A percentile compares a stretch with the other conserved stretches of the same genome.
Conservation (phyloP, 1,284 basidiomycete species). For the Mycena sp. region DNA sequence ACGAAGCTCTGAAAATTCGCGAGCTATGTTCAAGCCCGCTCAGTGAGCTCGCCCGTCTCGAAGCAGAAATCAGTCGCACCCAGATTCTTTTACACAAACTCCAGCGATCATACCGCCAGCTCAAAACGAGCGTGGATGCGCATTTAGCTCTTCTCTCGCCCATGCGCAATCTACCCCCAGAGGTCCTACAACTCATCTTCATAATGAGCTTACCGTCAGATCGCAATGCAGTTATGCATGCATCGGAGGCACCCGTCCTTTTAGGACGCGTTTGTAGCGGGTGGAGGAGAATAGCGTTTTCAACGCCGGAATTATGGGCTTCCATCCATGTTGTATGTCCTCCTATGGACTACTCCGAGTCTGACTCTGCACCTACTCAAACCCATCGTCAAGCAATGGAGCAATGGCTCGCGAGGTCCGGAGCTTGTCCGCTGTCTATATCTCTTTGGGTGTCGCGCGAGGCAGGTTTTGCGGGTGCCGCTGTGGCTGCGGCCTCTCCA, state of each 20-base stretch:
- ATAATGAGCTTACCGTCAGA: slow-evolving; percentile 22
- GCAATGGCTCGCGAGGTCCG: slow-evolving; percentile 13
- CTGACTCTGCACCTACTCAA: not conserved
- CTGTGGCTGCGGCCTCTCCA: slow-evolving; percentile 9
- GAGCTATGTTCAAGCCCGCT: slow-evolving; percentile 10
- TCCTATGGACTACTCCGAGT: slow-evolving; percentile 11
- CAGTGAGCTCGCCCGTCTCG: slow-evolving; percentile 11
- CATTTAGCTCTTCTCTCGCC: slow-evolving; percentile 18
- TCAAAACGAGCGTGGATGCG: slow-evolving; percentile 11
- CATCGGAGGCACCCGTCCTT: slow-evolving; percentile 27
- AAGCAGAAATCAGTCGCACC: slow-evolving; percentile 8
- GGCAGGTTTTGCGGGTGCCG: slow-evolving; percentile 12
- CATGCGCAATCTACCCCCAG: slow-evolving; percentile 24
- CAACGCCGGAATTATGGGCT: slow-evolving; percentile 18
- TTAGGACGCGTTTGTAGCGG: slow-evolving; percentile 28
- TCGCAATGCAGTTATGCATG: slow-evolving; percentile 30
- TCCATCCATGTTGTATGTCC: slow-evolving; percentile 21
- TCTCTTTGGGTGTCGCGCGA: slow-evolving; percentile 22
- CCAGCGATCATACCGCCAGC: slow-evolving; percentile 6
- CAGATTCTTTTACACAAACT: slow-evolving; percentile 14
- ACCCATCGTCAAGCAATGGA: slow-evolving; percentile 12
- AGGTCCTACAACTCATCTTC: slow-evolving; percentile 31
- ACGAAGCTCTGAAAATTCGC: slow-evolving; percentile 15
- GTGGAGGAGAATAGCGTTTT: slow-evolving; percentile 28
- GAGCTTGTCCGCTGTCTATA: slow-evolving; percentile 20